These are phyloP conservation scores for Rhynchosporium agropyri DNA, from an alignment of 2,329 filamentous ascomycete species.

Conservation along the genomic window DNA sequence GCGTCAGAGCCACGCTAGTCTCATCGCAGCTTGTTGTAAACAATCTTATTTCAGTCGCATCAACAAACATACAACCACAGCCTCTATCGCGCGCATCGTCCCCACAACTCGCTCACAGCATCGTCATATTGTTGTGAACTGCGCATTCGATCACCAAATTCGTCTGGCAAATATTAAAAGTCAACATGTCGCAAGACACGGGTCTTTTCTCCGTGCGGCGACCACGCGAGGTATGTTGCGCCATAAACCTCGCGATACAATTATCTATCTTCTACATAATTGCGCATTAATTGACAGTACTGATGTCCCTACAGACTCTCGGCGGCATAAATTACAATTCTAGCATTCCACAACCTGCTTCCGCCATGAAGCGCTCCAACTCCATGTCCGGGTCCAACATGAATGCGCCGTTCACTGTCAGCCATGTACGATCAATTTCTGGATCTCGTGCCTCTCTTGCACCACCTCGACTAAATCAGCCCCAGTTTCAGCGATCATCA, in stretches of 20 bases:
- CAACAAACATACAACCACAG: slow-evolving; percentile 6
- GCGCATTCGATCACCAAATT: slow-evolving; percentile 16
- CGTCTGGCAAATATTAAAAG: slow-evolving; percentile 13
- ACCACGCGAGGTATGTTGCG: slow-evolving; percentile 75
- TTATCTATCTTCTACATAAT: neutral
- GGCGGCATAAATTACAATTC: slow-evolving; percentile 82
- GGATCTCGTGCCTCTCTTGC: slow-evolving; percentile 85
- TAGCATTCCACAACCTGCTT: slow-evolving; percentile 85
- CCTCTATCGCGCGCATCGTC: neutral
- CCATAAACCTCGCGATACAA: slow-evolving; percentile 4
- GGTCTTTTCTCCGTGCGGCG: slow-evolving; percentile 90
- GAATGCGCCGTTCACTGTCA: slow-evolving; percentile 64
- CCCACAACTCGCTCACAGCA: slow-evolving; percentile 5
- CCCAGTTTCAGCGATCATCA: slow-evolving; percentile 82
- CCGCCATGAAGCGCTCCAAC: slow-evolving; percentile 90
- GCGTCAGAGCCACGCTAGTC: slow-evolving; percentile 21
- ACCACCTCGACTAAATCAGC: slow-evolving; percentile 79
- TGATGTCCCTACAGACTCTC: slow-evolving; percentile 65
- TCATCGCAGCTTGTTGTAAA: slow-evolving; percentile 25
- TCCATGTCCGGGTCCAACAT: slow-evolving; percentile 67
- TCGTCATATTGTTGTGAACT: neutral
- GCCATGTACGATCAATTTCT: slow-evolving; percentile 81
- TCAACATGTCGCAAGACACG: slow-evolving; percentile 80
- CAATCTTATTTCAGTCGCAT: slow-evolving; percentile 29
- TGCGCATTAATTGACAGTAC: slow-evolving; percentile 11